phyloP scores from a whole-genome alignment of 805 yeast genomes.

The Grigorovia yakushimaensis region DNA sequence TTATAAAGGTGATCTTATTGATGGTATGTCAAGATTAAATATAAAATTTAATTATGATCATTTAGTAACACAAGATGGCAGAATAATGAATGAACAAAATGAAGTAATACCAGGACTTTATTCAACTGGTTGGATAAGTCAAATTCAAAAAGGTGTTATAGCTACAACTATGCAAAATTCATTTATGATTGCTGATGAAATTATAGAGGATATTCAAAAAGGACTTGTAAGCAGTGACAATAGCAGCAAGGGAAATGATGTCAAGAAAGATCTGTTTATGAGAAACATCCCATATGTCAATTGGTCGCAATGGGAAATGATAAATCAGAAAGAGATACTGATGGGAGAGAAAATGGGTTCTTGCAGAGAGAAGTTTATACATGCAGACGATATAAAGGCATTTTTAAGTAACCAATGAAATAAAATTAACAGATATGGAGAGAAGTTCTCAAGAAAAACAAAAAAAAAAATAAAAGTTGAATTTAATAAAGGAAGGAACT shows the following conservation, averaged over 20 bases:
- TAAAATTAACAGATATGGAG: not conserved
- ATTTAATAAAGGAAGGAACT: not conserved
- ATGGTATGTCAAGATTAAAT: constrained; percentile 44
- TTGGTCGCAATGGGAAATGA: constrained; percentile 25
- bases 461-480: not conserved
- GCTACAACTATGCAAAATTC: constrained; percentile 85
- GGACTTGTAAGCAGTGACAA: too few species aligned
- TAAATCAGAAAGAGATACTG: constrained; percentile 17
- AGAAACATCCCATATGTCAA: constrained; percentile 14
- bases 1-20: constrained; percentile 57
- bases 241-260: too few species aligned
- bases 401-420: constrained; percentile 1
- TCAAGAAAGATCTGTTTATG: constrained; percentile 4
- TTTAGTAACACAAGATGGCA: constrained; percentile 39
- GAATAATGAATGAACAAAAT: constrained; percentile 27
- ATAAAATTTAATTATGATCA: constrained; percentile 44
- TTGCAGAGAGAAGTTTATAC: constrained; percentile 5
- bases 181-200: constrained; percentile 57
- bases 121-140: constrained; percentile 84
- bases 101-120: constrained; percentile 43
- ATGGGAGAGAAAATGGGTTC: constrained; percentile 9
- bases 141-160: constrained; percentile 82
- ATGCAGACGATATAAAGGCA: not conserved
- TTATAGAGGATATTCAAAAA: constrained; percentile 45
- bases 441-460: not conserved